These are phyloP conservation scores for Nicotiana tomentosiformis DNA, from an alignment of 257 asterid species.

Conservation along the genomic window DNA sequence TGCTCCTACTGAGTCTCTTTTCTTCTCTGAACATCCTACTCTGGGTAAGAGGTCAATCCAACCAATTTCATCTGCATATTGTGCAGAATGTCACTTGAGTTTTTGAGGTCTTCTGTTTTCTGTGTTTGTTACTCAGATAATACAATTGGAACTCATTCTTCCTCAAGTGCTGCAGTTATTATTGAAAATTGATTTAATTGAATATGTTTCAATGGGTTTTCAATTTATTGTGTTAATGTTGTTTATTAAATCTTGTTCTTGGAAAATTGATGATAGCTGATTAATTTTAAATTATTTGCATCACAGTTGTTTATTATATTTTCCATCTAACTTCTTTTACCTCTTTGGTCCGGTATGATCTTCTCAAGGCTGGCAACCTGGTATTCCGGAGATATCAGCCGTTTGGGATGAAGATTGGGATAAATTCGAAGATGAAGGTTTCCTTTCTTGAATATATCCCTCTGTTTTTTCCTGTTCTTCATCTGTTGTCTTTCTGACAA, in stretches of 20 bases:
- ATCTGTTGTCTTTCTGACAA: background rate
- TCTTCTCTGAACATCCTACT: background rate
- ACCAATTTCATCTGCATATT: background rate
- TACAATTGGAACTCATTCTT: background rate
- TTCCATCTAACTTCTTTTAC: background rate
- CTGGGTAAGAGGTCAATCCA: slow-evolving; percentile 1
- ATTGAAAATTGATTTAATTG: background rate
- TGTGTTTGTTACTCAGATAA: slow-evolving; percentile 4
- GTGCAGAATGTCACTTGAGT: background rate
- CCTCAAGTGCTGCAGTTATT: background rate
- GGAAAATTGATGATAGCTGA: background rate
- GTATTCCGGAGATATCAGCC: slow-evolving; percentile 76
- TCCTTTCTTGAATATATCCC: slow-evolving; percentile 12
- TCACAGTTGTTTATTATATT: background rate
- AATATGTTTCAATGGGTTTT: background rate
- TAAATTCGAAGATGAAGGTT: slow-evolving; percentile 97
- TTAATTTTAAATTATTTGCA: background rate
- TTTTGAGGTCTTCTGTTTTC: background rate
- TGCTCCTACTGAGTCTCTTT: background rate
- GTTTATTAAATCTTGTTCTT: background rate
- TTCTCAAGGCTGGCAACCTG: slow-evolving; percentile 90
- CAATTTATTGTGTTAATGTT: slow-evolving; percentile 1
- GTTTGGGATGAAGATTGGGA: slow-evolving; percentile 99
- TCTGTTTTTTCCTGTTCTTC: background rate
- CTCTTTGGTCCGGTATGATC: background rate